Base-by-base conservation (phyloP, 2,329 filamentous ascomycete genomes). In the Pseudopyrenochaeta lycopersici region DNA sequence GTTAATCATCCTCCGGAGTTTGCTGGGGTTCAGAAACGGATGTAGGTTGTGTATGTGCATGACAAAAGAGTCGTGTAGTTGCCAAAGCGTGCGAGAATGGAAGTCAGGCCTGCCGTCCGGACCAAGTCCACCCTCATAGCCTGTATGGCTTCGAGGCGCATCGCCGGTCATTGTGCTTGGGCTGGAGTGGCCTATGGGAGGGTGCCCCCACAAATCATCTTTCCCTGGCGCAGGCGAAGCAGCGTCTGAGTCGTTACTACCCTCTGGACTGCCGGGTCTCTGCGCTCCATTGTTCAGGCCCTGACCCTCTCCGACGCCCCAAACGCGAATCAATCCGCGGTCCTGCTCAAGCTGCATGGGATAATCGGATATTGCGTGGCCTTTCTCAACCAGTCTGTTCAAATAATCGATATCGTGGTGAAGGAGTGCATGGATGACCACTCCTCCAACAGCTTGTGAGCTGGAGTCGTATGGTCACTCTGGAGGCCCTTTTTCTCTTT, bases 401-500 rank as follows among this genome's bases (percentile, higher is more conserved):
- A 72, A 54, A n/a, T 62, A 61, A 6, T 65, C 62, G 11, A 74
- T 59, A 9, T 59, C 77, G 60, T 90, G 85, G 49, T 86, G 21
- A 88, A 82, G 46, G 82, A 82, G 29, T 81, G 79, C 66, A 72
- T 70, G 7, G 66, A 80, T 49, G 30, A 91, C 86, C 69, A 97
- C 71, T 57, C 82, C 77, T 69, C 81, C 77, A 98, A 79, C 15
- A 98, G 80, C 58, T 92, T 85, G 45, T 95, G 91, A 1, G 92
- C 92, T n/a, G 92, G 86, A 0, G 93, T 97, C 0, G 91, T 96
- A 69, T 98, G 94, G 62, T 96, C 91, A 23, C 88, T 85, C 0
- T 92, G 90, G 50, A 96, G 90, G 14, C 70, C 70, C 7, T 47
- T 60, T 40, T 62, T 70, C 17, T 72, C 68, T 44, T 68, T 65